Evolutionary conservation across 305 asterid species (phyloP).

Genomic region (Solanum chacoense): DNA sequence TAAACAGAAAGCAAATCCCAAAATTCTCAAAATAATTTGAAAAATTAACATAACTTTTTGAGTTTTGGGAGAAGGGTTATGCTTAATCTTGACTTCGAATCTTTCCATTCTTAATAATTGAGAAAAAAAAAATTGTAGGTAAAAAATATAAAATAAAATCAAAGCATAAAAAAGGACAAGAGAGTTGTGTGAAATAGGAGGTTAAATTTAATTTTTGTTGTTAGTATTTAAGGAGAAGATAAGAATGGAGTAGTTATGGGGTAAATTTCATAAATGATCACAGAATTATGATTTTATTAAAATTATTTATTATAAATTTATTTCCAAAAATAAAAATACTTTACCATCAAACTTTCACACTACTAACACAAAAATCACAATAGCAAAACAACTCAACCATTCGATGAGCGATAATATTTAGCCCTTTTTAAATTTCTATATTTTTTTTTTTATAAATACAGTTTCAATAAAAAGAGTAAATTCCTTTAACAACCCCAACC

Average conservation of each 20-base stretch:
- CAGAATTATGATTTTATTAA: neutral
- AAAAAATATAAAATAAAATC: neutral
- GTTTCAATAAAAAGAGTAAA: neutral
- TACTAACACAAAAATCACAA: neutral
- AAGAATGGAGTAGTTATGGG: neutral
- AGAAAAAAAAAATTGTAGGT: neutral
- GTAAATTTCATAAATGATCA: neutral
- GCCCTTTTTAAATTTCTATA: neutral
- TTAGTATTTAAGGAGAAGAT: neutral
- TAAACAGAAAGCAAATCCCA: constrained; percentile 8
- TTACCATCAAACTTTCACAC: neutral
- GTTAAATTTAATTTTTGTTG: neutral
- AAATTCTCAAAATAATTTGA: constrained; percentile 12
- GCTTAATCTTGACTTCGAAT: neutral
- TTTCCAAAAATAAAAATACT: neutral
- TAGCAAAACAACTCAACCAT: neutral
- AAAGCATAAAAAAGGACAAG: neutral
- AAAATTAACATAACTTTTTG: neutral
- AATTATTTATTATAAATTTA: neutral
- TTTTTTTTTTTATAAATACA: neutral
- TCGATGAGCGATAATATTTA: neutral
- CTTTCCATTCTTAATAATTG: neutral
- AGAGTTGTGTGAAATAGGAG: neutral
- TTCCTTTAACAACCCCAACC: neutral
- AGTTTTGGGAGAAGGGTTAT: neutral